Percentiles rank a stretch among this genome's conserved stretches.
Evolutionary conservation across 192 early-diverging fungal genomes (phyloP).

Genomic region (Powellomyces hirtus): DNA sequence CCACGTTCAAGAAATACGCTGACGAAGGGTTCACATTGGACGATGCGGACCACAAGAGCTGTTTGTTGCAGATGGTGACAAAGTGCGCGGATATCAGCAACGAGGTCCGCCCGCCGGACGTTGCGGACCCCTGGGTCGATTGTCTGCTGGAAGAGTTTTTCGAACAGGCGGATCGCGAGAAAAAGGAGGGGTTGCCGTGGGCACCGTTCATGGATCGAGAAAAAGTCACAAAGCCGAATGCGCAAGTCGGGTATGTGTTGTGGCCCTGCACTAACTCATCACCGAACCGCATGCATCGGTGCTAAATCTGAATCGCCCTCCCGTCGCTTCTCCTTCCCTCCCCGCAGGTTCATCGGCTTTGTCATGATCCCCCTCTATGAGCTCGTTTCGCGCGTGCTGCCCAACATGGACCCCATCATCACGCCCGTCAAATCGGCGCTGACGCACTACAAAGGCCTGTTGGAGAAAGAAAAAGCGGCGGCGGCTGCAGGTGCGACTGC

Average conservation of each 20-base stretch:
- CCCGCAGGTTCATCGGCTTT: slow-evolving; percentile 54
- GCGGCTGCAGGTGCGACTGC: not conserved
- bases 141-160: too few relatives aligned
- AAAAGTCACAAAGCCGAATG: too few relatives aligned
- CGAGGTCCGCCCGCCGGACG: slow-evolving; percentile 57
- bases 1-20: slow-evolving; percentile 37
- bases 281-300: too few relatives aligned
- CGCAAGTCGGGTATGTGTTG: too few relatives aligned
- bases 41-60: slow-evolving; percentile 41
- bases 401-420: slow-evolving; percentile 42
- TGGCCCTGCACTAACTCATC: too few relatives aligned
- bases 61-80: slow-evolving; percentile 52
- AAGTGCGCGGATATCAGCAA: slow-evolving; percentile 61
- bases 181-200: too few relatives aligned
- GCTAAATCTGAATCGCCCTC: too few relatives aligned
- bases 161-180: too few relatives aligned
- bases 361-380: slow-evolving; percentile 59
- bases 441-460: slow-evolving; percentile 30
- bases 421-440: slow-evolving; percentile 33
- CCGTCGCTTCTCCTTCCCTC: too few relatives aligned
- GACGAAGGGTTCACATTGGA: slow-evolving; percentile 37
- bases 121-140: too few relatives aligned
- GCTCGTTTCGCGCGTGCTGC: slow-evolving; percentile 41
- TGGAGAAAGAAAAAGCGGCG: slow-evolving; percentile 10
- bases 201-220: too few relatives aligned